These are phyloP conservation scores for Tetradesmus lagerheimii DNA, from an alignment of 139 green algal genomes.

Conservation along the genomic window DNA sequence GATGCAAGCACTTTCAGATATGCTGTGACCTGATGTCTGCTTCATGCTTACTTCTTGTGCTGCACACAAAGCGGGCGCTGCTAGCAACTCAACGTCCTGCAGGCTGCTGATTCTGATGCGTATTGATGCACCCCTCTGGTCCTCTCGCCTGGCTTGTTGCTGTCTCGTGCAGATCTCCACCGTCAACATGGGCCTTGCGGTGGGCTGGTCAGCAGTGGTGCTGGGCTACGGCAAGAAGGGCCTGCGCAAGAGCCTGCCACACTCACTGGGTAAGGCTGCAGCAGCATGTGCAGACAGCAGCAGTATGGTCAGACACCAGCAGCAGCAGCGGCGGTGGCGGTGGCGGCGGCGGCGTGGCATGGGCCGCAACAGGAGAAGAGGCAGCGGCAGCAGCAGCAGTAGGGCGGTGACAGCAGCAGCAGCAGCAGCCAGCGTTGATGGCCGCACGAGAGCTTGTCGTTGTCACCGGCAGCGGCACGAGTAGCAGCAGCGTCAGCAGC, in stretches of 20 bases:
- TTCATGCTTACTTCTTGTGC: too few species aligned
- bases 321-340: neutral
- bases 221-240: constrained; percentile 94
- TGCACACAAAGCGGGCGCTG: too few species aligned
- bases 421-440: neutral
- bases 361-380: constrained; percentile 21
- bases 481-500: neutral
- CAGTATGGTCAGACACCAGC: neutral
- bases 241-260: constrained; percentile 88
- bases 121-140: too few species aligned
- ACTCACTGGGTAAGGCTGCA: constrained; percentile 74
- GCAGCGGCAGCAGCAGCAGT: neutral
- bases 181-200: constrained; percentile 88
- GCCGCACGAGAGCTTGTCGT: too few species aligned
- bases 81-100: too few species aligned
- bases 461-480: neutral
- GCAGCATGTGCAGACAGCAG: neutral
- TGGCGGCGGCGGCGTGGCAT: too few species aligned
- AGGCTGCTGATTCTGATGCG: constrained; percentile 12
- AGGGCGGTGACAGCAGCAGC: neutral
- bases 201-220: constrained; percentile 95
- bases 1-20: too few species aligned
- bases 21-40: too few species aligned
- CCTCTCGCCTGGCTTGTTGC: neutral
- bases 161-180: constrained; percentile 72